A percentile compares a stretch with the other conserved stretches of the same genome.
Conservation (phyloP, 164 flowering plant species). For the Vitis cinerea region DNA sequence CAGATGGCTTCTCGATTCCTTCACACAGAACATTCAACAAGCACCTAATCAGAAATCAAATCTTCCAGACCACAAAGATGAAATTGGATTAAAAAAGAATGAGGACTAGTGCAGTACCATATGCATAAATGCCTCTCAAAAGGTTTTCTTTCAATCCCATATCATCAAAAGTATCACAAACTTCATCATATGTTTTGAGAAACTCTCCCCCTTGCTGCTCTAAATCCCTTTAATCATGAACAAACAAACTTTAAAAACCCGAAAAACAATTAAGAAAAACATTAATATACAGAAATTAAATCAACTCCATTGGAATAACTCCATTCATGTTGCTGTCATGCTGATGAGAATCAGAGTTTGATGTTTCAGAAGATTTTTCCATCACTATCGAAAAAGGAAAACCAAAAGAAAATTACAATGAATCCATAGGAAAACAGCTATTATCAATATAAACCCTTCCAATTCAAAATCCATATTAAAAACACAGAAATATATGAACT, state of each 20-base stretch:
- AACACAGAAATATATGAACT: no score
- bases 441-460: no score
- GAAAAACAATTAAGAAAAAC: background rate
- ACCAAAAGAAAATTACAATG: no score
- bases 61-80: no score
- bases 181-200: slow-evolving; percentile 39
- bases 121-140: slow-evolving; percentile 45
- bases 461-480: no score
- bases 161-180: slow-evolving; percentile 31
- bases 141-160: slow-evolving; percentile 45
- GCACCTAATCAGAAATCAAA: no score
- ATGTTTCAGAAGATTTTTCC: slow-evolving; percentile 37
- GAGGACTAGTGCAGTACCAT: slow-evolving; percentile 18
- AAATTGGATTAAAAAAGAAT: background rate
- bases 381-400: slow-evolving; percentile 20
- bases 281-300: background rate
- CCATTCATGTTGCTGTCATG: slow-evolving; percentile 37
- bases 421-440: no score
- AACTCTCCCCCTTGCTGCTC: slow-evolving; percentile 19
- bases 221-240: no score
- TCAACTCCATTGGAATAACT: background rate
- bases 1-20: slow-evolving; percentile 47
- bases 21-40: no score
- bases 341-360: slow-evolving; percentile 39
- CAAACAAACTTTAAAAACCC: no score